Percentiles rank a stretch among this genome's conserved stretches.
These are phyloP conservation scores for Saitozyma sp. DNA, from an alignment of 768 basidiomycete genomes.

Conservation along the genomic window DNA sequence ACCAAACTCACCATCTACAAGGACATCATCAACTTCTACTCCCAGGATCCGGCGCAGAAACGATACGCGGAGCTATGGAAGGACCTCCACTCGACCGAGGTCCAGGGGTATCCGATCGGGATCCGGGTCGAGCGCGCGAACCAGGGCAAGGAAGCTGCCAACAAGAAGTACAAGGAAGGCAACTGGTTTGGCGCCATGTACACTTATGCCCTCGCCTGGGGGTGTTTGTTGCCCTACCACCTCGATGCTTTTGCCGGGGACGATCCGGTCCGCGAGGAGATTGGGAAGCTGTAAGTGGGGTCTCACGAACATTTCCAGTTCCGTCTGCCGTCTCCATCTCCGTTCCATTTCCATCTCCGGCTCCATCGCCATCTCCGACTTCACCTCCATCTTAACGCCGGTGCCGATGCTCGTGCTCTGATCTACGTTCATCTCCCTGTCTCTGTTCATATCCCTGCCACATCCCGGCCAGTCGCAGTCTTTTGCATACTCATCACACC, in stretches of 20 bases:
- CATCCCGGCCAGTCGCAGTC: no score
- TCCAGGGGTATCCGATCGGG: slow-evolving; percentile 6
- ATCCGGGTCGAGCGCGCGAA: slow-evolving; percentile 10
- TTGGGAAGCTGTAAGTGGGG: slow-evolving; percentile 10
- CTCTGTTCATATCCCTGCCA: no score
- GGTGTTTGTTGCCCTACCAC: slow-evolving; percentile 20
- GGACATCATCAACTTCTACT: slow-evolving; percentile 14
- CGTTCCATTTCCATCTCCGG: not conserved
- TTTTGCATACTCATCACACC: no score
- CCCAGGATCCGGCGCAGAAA: slow-evolving; percentile 8
- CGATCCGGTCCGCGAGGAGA: slow-evolving; percentile 3
- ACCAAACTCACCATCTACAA: slow-evolving; percentile 11
- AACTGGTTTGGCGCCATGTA: slow-evolving; percentile 27
- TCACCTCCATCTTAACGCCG: not conserved
- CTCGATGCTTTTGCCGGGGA: slow-evolving; percentile 5
- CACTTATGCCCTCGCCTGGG: slow-evolving; percentile 27
- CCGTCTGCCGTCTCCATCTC: not conserved
- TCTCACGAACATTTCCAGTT: not conserved
- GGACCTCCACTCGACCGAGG: slow-evolving; percentile 13
- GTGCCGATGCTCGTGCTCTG: no score
- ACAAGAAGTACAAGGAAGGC: slow-evolving; percentile 18
- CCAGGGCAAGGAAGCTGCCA: slow-evolving; percentile 17
- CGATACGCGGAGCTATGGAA: slow-evolving; percentile 10
- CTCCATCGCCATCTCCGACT: not conserved
- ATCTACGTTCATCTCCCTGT: no score